Evolutionary conservation across 805 yeast species (phyloP).

Genomic region (Nakazawaea anatomiae): DNA sequence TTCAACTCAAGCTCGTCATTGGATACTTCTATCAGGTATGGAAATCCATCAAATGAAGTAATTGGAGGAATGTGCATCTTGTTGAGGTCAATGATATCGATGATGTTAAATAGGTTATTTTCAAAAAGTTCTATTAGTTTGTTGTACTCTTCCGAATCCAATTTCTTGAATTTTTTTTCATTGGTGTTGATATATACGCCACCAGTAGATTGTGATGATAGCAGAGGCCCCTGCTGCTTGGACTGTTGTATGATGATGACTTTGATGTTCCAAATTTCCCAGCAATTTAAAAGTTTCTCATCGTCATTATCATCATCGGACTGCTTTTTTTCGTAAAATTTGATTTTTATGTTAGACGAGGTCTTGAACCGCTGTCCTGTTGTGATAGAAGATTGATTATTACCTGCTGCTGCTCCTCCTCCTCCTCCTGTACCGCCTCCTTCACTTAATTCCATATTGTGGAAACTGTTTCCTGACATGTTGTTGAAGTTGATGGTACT

Average conservation of each 20-base stretch:
- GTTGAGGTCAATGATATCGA: slow-evolving; percentile 46
- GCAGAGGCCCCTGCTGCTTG: slow-evolving; percentile 12
- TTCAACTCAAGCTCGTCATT: neutral
- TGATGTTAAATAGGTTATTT: slow-evolving; percentile 36
- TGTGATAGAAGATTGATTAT: neutral
- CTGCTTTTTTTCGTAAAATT: slow-evolving; percentile 19
- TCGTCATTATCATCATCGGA: slow-evolving; percentile 7
- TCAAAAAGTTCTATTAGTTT: slow-evolving; percentile 32
- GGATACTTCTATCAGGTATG: slow-evolving; percentile 33
- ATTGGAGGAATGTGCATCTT: slow-evolving; percentile 73
- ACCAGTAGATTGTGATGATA: slow-evolving; percentile 9
- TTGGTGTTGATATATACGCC: slow-evolving; percentile 12
- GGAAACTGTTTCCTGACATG: neutral
- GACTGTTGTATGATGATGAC: slow-evolving; percentile 35
- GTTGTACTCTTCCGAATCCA: slow-evolving; percentile 15
- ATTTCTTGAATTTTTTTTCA: slow-evolving; percentile 10
- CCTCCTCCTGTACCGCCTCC: too few species aligned
- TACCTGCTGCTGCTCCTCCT: too few species aligned
- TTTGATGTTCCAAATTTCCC: slow-evolving; percentile 70
- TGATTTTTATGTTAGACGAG: slow-evolving; percentile 12
- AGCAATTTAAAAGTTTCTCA: slow-evolving; percentile 31
- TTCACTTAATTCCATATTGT: neutral
- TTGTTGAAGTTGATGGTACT: neutral
- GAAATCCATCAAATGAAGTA: slow-evolving; percentile 68
- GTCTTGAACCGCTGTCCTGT: slow-evolving; percentile 3